A percentile compares a stretch with the other conserved stretches of the same genome.
These are phyloP conservation scores for Penicillium antarcticum DNA, from an alignment of 495 filamentous ascomycete genomes.

Conservation along the genomic window DNA sequence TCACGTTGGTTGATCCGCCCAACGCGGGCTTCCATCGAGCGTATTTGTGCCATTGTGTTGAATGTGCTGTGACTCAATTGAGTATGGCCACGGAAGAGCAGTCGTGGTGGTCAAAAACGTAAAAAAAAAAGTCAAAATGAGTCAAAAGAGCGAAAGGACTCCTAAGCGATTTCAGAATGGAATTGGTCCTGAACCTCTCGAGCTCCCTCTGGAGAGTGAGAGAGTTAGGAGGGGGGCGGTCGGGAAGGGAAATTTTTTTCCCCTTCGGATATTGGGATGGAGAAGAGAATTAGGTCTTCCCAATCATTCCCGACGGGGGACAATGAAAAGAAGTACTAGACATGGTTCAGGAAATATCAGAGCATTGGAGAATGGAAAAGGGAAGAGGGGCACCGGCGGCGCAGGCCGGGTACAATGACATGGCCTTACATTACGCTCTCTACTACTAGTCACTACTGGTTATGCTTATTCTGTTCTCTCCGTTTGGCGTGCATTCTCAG, in stretches of 20 bases:
- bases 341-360: constrained; percentile 33
- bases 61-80: constrained; percentile 5
- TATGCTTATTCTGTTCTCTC: too few species aligned
- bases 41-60: constrained; percentile 56
- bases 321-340: constrained; percentile 29
- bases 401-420: constrained; percentile 13
- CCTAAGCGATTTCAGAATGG: background rate
- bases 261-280: constrained; percentile 9
- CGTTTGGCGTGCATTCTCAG: background rate
- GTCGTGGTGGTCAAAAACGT: background rate
- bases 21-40: constrained; percentile 73
- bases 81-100: background rate
- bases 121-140: constrained; percentile 14
- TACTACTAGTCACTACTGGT: too few species aligned
- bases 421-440: too few species aligned
- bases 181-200: background rate
- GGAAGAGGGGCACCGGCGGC: constrained; percentile 30
- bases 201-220: constrained; percentile 10
- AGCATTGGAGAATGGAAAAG: constrained; percentile 25
- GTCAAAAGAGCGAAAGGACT: constrained; percentile 3
- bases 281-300: constrained; percentile 34
- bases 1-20: constrained; percentile 78
- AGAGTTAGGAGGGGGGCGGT: constrained; percentile 18
- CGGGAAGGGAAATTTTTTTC: constrained; percentile 32
- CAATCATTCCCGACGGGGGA: constrained; percentile 46